Evolutionary conservation across 2,329 filamentous ascomycete species (phyloP), one percentile per base, ranked within the genome.

Genomic region (Verticillium longisporum): DNA sequence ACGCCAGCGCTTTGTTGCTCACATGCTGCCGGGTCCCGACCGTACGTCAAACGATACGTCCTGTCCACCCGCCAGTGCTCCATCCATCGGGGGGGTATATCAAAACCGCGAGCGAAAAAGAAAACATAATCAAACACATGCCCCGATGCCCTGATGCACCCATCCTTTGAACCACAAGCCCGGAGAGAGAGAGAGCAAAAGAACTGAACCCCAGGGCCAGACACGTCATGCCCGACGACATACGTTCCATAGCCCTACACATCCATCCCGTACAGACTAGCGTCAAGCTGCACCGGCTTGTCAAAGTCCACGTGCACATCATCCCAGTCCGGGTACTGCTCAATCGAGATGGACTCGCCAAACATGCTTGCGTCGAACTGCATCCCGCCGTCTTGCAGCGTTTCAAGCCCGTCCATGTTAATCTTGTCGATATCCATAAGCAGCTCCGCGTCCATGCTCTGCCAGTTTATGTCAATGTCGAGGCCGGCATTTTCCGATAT

Each of bases 211-310:
- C 26, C 26, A 26, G 26, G 26, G 26, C 26, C 4, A 4, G 3
- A 26, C n/a, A 54, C 33, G 57, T 50, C 10, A 60, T 55, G 41
- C 61, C 26, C 31, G 59, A 59, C 58, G 55, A 58, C 62, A 59
- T 21, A 31, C 60, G 57, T 33, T 62, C 54, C 60, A 54, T 59
- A 57, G 61, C 18, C 59, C 61, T 61, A 69, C 21, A 67, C 68
- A 55, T 71, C 68, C 67, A 77, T 69, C 13, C 69, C 72, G 64
- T 75, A 77, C 15, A 69, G 65, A 60, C 69, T 71, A 55, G 76
- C 76, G 62, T 86, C 83, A 60, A 87, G 72, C 64, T 76, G 68
- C 63, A 84, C 83, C 0, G 81, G 77, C 69, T 85, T 84, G 59
- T 74, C 74, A 64, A 84, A 83, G 67, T 83, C 79, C 0, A 71